Evolutionary conservation across 345 rosid species (phyloP).

Genomic region (Lumnitzera littorea): DNA sequence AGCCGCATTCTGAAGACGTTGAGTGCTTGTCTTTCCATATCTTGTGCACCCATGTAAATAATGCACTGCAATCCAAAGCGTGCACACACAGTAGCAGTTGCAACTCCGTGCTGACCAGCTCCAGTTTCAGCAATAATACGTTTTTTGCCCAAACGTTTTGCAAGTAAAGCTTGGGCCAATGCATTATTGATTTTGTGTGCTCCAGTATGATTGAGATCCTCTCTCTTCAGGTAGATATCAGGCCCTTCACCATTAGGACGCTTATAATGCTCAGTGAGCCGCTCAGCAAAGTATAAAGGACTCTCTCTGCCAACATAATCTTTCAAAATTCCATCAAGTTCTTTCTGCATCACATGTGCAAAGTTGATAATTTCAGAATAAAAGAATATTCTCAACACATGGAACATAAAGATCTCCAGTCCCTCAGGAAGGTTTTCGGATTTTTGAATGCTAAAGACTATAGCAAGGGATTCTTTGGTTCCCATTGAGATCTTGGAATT

Average conservation of each 20-base stretch:
- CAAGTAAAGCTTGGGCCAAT: slow-evolving; percentile 80
- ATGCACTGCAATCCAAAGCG: slow-evolving; percentile 74
- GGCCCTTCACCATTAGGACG: slow-evolving; percentile 81
- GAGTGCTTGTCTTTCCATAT: slow-evolving; percentile 88
- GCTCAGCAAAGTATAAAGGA: slow-evolving; percentile 83
- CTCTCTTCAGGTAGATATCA: slow-evolving; percentile 81
- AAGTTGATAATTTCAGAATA: no score
- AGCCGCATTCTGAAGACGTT: slow-evolving; percentile 92
- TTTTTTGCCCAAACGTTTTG: slow-evolving; percentile 74
- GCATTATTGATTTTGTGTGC: slow-evolving; percentile 95
- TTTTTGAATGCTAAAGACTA: no score
- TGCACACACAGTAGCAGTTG: slow-evolving; percentile 94
- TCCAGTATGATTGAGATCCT: slow-evolving; percentile 91
- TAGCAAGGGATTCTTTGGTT: no score
- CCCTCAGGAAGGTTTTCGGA: no score
- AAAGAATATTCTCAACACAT: no score
- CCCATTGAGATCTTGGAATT: no score
- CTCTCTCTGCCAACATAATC: slow-evolving; percentile 94
- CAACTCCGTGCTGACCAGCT: slow-evolving; percentile 97
- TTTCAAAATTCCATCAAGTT: slow-evolving; percentile 65
- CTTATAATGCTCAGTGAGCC: slow-evolving; percentile 78
- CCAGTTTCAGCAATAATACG: slow-evolving; percentile 93
- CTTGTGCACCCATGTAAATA: slow-evolving; percentile 93
- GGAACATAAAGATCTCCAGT: no score
- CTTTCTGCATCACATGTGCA: slow-evolving; percentile 35